phyloP scores from a whole-genome alignment of 2,329 filamentous ascomycete species.

The Phaeosphaeriaceae sp. region DNA sequence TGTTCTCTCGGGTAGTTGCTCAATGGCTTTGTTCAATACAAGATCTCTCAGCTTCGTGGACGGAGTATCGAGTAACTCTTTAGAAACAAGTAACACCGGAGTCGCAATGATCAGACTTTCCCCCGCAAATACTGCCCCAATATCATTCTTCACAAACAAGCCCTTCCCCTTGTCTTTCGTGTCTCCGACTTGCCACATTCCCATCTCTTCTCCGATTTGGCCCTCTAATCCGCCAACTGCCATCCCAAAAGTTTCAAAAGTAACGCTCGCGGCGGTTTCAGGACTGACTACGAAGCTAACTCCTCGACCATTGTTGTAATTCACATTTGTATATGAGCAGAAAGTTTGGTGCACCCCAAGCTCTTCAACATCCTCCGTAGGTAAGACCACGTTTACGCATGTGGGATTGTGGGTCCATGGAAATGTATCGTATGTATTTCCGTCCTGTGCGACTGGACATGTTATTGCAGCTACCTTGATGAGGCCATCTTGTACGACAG shows the following conservation, averaged over 20 bases:
- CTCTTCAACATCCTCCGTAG: conserved; percentile 9
- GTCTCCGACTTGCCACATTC: conserved; percentile 28
- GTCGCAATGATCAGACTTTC: conserved; percentile 31
- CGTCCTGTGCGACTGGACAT: conserved; percentile 33
- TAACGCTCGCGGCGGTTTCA: conserved; percentile 29
- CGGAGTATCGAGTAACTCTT: conserved; percentile 15
- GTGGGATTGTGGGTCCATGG: conserved; percentile 39
- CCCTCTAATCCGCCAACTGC: conserved; percentile 17
- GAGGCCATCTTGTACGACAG: conserved; percentile 25
- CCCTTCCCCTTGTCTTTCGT: conserved; percentile 32
- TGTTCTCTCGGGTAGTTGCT: conserved; percentile 31
- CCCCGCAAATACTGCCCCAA: conserved; percentile 27
- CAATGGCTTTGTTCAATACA: conserved; percentile 27
- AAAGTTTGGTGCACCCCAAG: conserved; percentile 17
- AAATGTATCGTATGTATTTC: conserved; percentile 31
- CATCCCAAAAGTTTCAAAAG: conserved; percentile 19
- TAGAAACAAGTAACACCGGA: conserved; percentile 31
- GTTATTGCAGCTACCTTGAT: conserved; percentile 16
- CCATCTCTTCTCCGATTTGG: conserved; percentile 18
- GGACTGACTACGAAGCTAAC: conserved; percentile 39
- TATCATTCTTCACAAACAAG: conserved; percentile 28
- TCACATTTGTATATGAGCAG: conserved; percentile 36
- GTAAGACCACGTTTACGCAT: conserved; percentile 25
- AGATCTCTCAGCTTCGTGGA: conserved; percentile 10
- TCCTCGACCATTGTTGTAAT: conserved; percentile 35